A percentile compares a stretch with the other conserved stretches of the same genome.
Evolutionary conservation across 2,329 filamentous ascomycete species (phyloP).

Genomic region (Fusarium devonianum): DNA sequence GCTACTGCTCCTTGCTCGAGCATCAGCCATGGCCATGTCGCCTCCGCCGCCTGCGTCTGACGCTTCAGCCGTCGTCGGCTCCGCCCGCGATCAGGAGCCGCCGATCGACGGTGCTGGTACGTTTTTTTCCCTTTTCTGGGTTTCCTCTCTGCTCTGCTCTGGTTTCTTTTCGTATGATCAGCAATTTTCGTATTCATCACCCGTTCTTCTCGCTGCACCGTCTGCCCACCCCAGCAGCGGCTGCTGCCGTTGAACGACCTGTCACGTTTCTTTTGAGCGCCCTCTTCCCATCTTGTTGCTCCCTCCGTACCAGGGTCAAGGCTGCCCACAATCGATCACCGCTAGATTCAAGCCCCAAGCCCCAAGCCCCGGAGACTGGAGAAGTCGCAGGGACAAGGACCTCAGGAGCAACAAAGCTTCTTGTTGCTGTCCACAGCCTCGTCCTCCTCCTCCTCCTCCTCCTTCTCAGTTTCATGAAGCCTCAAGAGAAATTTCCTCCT

Average conservation of each 20-base stretch:
- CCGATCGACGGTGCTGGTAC: background rate
- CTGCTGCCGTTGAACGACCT: slow-evolving; percentile 7
- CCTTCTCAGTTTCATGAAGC: too few species aligned
- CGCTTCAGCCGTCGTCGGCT: slow-evolving; percentile 27
- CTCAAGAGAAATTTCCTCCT: too few species aligned
- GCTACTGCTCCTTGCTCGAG: too few species aligned
- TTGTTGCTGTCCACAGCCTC: too few species aligned
- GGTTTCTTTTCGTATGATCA: slow-evolving; percentile 2
- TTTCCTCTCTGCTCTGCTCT: slow-evolving; percentile 9
- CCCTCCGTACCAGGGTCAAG: slow-evolving; percentile 23
- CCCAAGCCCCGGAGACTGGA: slow-evolving; percentile 24
- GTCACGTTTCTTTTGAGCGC: slow-evolving; percentile 3
- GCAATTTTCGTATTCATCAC: background rate
- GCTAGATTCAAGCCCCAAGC: slow-evolving; percentile 32
- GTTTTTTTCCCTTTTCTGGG: background rate
- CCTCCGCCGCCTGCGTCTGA: slow-evolving; percentile 18
- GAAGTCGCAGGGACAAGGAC: slow-evolving; percentile 29
- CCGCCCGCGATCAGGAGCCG: slow-evolving; percentile 24
- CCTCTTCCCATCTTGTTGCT: background rate
- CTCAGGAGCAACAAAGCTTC: slow-evolving; percentile 29
- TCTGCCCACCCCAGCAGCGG: slow-evolving; percentile 8
- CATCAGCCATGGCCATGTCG: slow-evolving; percentile 19
- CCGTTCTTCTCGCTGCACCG: background rate
- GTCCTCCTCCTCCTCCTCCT: too few species aligned
- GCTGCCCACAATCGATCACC: slow-evolving; percentile 29